Evolutionary conservation across 2,329 filamentous ascomycete genomes (phyloP).

Genomic region (Colletotrichum sp.): DNA sequence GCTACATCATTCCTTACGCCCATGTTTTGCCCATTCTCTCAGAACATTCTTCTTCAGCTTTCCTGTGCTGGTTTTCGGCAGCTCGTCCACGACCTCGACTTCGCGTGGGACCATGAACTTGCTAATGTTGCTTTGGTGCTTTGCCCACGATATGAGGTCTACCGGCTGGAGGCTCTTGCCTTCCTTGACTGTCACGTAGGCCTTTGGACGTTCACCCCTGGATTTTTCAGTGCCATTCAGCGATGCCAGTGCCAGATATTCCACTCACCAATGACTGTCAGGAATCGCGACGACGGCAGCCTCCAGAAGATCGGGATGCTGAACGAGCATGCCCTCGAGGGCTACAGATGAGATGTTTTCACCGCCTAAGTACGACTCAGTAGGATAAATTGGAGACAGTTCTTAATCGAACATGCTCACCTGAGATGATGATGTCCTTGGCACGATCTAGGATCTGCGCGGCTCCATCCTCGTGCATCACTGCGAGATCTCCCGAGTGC

Average conservation of each 20-base stretch:
- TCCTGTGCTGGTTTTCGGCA: slow-evolving; percentile 96
- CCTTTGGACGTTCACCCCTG: slow-evolving; percentile 86
- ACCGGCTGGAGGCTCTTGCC: slow-evolving; percentile 65
- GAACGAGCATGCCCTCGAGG: slow-evolving; percentile 85
- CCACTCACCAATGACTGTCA: slow-evolving; percentile 76
- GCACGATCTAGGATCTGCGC: slow-evolving; percentile 92
- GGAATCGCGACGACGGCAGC: slow-evolving; percentile 87
- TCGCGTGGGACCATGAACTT: slow-evolving; percentile 84
- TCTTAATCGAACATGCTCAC: slow-evolving; percentile 47
- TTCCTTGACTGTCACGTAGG: slow-evolving; percentile 82
- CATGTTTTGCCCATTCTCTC: slow-evolving; percentile 76
- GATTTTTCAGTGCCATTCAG: neutral
- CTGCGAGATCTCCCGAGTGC: slow-evolving; percentile 91
- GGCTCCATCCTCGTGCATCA: slow-evolving; percentile 85
- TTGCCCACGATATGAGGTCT: slow-evolving; percentile 87
- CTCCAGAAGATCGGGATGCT: slow-evolving; percentile 89
- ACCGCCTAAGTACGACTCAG: slow-evolving; percentile 63
- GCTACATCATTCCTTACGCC: neutral
- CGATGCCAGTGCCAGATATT: neutral
- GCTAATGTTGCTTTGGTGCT: slow-evolving; percentile 78
- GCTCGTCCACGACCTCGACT: slow-evolving; percentile 79
- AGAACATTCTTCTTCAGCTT: slow-evolving; percentile 97
- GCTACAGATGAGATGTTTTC: slow-evolving; percentile 97
- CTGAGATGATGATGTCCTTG: slow-evolving; percentile 98
- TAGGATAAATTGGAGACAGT: neutral